phyloP scores from a whole-genome alignment of 768 basidiomycete species.

The Leccinum olivaceopallidum region DNA sequence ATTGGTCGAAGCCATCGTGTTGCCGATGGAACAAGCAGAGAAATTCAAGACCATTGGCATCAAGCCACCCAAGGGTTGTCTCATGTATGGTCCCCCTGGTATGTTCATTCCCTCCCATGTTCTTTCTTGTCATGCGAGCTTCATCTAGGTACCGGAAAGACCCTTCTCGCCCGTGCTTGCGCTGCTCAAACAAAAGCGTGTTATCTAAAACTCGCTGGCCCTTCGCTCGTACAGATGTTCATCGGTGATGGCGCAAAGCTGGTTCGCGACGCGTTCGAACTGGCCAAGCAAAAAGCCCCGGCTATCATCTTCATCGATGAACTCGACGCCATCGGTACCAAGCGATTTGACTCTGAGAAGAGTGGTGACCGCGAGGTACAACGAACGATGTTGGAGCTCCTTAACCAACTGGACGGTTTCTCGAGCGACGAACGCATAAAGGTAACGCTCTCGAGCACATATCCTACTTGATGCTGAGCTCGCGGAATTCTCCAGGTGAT shows the following conservation, averaged over 20 bases:
- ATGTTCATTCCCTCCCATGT: conserved; percentile 8
- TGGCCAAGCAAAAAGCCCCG: conserved; percentile 97
- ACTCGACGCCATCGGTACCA: conserved; percentile 97
- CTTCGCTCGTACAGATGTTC: conserved; percentile 99
- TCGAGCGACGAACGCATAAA: conserved; percentile 97
- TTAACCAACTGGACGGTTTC: conserved; percentile 98
- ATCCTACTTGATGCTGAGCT: conserved; percentile 5
- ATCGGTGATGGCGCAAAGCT: conserved; percentile 99
- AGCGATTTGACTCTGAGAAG: conserved; percentile 98
- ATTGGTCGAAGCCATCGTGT: conserved; percentile 94
- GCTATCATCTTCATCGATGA: conserved; percentile 99
- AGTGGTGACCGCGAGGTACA: conserved; percentile 99
- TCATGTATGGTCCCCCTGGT: conserved; percentile 99
- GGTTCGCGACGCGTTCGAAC: conserved; percentile 96
- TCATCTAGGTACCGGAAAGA: conserved; percentile 86
- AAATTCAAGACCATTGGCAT: conserved; percentile 99
- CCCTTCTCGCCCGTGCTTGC: conserved; percentile 94
- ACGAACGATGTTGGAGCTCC: conserved; percentile 97
- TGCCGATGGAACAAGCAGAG: conserved; percentile 98
- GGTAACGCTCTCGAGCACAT: conserved; percentile 41
- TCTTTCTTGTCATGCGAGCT: background rate
- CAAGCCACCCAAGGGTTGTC: conserved; percentile 93
- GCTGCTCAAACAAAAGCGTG: conserved; percentile 98
- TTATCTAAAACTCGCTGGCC: conserved; percentile 96
- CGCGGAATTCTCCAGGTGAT: conserved; percentile 66